A percentile compares a stretch with the other conserved stretches of the same genome.
These are phyloP conservation scores for Collybia nuda DNA, from an alignment of 768 basidiomycete genomes.

Conservation along the genomic window DNA sequence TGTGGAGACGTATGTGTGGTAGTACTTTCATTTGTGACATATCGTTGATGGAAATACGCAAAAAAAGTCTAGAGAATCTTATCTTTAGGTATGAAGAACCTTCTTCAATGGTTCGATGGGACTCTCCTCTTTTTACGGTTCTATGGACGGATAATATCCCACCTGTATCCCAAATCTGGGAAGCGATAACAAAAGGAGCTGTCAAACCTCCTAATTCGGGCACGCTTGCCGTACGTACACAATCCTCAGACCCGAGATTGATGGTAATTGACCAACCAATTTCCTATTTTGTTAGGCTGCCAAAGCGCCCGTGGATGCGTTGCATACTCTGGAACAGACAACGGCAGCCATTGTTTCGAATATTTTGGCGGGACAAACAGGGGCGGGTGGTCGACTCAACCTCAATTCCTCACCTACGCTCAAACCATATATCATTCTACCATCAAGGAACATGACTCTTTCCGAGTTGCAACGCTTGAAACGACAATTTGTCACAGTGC, in stretches of 20 bases:
- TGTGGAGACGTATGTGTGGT: constrained; percentile 65
- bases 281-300: constrained; percentile 45
- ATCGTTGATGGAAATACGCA: too few relatives aligned
- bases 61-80: constrained; percentile 78
- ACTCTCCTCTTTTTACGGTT: constrained; percentile 90
- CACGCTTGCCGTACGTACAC: constrained; percentile 59
- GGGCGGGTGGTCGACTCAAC: constrained; percentile 51
- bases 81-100: constrained; percentile 93
- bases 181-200: constrained; percentile 72
- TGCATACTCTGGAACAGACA: constrained; percentile 82
- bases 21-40: neutral
- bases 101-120: constrained; percentile 98
- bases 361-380: constrained; percentile 64
- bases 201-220: constrained; percentile 90
- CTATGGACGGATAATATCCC: constrained; percentile 69
- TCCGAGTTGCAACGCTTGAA: constrained; percentile 88
- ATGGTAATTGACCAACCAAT: neutral
- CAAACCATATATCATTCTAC: constrained; percentile 57
- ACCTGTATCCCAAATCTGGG: constrained; percentile 75
- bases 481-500: constrained; percentile 86
- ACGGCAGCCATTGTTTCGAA: constrained; percentile 68
- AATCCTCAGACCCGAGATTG: neutral
- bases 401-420: constrained; percentile 39
- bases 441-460: constrained; percentile 71
- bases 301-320: constrained; percentile 86